These are phyloP conservation scores for Biscogniauxia marginata DNA, from an alignment of 2,329 filamentous ascomycete species.

Conservation along the genomic window DNA sequence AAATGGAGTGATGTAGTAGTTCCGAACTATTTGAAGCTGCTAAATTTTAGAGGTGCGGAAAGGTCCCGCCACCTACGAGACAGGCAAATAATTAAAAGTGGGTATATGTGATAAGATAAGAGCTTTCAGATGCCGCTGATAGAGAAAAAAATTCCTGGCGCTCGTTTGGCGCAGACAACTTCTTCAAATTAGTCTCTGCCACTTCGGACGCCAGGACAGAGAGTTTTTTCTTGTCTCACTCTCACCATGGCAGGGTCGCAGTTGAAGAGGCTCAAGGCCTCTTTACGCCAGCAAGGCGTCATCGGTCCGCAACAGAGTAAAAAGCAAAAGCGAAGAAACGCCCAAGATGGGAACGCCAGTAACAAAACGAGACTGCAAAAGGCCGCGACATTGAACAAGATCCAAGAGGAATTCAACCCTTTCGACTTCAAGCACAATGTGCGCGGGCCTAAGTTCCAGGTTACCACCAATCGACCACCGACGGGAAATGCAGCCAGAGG, in stretches of 20 bases:
- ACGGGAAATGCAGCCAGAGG: slow-evolving; percentile 53
- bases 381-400: slow-evolving; percentile 74
- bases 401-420: slow-evolving; percentile 95
- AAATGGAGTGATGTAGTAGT: too few species aligned
- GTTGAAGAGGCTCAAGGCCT: slow-evolving; percentile 91
- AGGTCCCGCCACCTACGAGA: background rate
- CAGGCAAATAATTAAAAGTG: slow-evolving; percentile 3
- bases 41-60: background rate
- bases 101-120: slow-evolving; percentile 23
- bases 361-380: slow-evolving; percentile 73
- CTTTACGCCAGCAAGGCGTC: slow-evolving; percentile 84
- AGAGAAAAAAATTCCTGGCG: slow-evolving; percentile 12
- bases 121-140: background rate
- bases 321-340: slow-evolving; percentile 80
- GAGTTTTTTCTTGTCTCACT: background rate
- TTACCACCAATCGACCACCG: slow-evolving; percentile 65
- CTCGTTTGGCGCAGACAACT: slow-evolving; percentile 1
- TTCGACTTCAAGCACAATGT: slow-evolving; percentile 87
- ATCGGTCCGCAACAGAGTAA: slow-evolving; percentile 92
- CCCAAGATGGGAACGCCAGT: slow-evolving; percentile 62
- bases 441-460: slow-evolving; percentile 79
- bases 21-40: too few species aligned
- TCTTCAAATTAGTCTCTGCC: slow-evolving; percentile 7
- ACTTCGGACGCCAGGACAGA: background rate
- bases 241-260: slow-evolving; percentile 86